phyloP scores from a whole-genome alignment of 2,329 filamentous ascomycete genomes.

The Calycina herbarum region DNA sequence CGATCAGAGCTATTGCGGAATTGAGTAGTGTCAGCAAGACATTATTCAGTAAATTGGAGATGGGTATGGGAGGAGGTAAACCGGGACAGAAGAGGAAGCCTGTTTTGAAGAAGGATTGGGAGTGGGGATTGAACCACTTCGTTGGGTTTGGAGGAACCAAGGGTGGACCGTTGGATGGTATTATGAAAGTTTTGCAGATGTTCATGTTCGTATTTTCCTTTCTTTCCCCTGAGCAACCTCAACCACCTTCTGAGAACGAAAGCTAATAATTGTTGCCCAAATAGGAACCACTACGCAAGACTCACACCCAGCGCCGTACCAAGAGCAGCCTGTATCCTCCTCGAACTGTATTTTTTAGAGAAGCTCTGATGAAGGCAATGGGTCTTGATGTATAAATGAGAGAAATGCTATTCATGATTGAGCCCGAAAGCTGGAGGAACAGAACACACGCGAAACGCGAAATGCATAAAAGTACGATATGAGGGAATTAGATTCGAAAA shows the following conservation, averaged over 20 bases:
- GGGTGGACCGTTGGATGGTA: slow-evolving; percentile 31
- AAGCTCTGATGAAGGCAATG: slow-evolving; percentile 15
- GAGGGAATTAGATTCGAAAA: slow-evolving; percentile 2
- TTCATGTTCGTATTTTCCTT: slow-evolving; percentile 27
- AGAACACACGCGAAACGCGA: background rate
- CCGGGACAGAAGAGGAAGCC: slow-evolving; percentile 6
- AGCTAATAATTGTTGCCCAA: background rate
- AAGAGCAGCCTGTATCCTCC: slow-evolving; percentile 28
- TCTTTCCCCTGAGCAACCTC: background rate
- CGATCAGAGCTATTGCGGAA: slow-evolving; percentile 15
- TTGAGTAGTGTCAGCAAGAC: slow-evolving; percentile 15
- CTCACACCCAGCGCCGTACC: slow-evolving; percentile 30
- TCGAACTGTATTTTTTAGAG: slow-evolving; percentile 37
- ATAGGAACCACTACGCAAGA: slow-evolving; percentile 35
- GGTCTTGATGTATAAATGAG: background rate
- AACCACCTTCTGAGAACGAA: too few species aligned
- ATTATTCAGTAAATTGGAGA: slow-evolving; percentile 13
- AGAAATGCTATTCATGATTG: background rate
- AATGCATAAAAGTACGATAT: slow-evolving; percentile 8
- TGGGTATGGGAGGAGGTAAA: slow-evolving; percentile 17
- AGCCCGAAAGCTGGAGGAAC: background rate
- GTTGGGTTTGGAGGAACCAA: slow-evolving; percentile 31
- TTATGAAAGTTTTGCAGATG: slow-evolving; percentile 36
- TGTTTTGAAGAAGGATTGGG: slow-evolving; percentile 23
- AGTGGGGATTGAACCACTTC: slow-evolving; percentile 31